Evolutionary conservation across 2,329 filamentous ascomycete genomes (phyloP), one percentile per base, ranked within the genome.

Genomic region (Pseudogymnoascus sp.): DNA sequence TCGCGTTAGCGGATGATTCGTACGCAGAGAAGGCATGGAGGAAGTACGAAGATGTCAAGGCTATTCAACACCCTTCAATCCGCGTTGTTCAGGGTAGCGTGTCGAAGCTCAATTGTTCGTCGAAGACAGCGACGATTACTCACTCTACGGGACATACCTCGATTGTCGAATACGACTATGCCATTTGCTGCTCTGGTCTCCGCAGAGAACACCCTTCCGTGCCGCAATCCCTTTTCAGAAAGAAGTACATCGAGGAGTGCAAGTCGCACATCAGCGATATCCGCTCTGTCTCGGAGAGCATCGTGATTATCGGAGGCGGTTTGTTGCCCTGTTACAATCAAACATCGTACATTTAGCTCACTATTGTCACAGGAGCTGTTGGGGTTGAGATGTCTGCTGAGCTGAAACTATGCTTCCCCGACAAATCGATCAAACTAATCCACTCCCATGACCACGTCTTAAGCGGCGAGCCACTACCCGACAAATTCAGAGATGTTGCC

Each of bases 361-460:
- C 17, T 35, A 56, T 56, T 13, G 5, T n/a, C 10, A 50, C 63
- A 83, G 82, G 88, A 60, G 90, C 90, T 6, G 90, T 93, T 1
- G 90, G 90, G 7, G 86, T 93, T 62, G 90, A 93, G 73, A 91
- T 93, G 81, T 89, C 90, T 0, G 85, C 88, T 1, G 90, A 95
- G 76, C 78, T 93, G 62, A 93, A 92, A 75, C 73, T 83, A 53
- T 77, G 86, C 23, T 81, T 87, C 65, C 89, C 90, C 0, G 70
- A 82, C 10, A 77, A 85, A 62, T 82, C 82, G 42, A 86, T 93
- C n/a, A 89, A 85, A 0, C 81, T 95, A 1, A 83, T 91, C 4
- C 90, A 93, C 72, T 92, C 89, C 3, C 80, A 88, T 19, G 78
- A 82, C 26, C 83, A 83, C 69, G 82, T 93, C 1, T 79, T 93